These are phyloP conservation scores for Didymella pinodella DNA, from an alignment of 2,329 filamentous ascomycete species.

Conservation along the genomic window DNA sequence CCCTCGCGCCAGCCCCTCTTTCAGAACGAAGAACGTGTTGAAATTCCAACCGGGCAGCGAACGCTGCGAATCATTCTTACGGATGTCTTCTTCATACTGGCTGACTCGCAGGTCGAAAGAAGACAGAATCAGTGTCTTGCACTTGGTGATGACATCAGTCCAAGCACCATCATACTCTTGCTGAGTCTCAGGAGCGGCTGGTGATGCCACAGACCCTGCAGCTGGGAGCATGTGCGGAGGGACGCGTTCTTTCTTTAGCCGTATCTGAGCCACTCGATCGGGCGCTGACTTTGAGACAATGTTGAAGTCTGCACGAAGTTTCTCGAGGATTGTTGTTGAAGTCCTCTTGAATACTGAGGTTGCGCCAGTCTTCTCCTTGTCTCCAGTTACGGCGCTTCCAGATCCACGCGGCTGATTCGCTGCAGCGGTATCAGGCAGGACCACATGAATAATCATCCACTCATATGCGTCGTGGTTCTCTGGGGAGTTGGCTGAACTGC, in stretches of 20 bases:
- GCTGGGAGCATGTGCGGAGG: constrained; percentile 57
- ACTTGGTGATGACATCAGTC: constrained; percentile 81
- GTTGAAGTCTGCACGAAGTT: constrained; percentile 90
- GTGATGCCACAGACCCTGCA: constrained; percentile 46
- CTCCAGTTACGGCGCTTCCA: constrained; percentile 58
- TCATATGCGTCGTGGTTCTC: constrained; percentile 97
- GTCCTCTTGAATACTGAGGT: constrained; percentile 79
- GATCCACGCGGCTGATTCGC: constrained; percentile 77
- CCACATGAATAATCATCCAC: constrained; percentile 92
- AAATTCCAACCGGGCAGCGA: constrained; percentile 97
- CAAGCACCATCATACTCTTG: constrained; percentile 84
- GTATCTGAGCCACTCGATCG: constrained; percentile 85
- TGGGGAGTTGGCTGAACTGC: constrained; percentile 68
- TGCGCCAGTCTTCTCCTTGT: constrained; percentile 70
- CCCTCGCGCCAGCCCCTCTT: constrained; percentile 90
- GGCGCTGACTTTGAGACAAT: constrained; percentile 73
- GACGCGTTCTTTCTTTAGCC: constrained; percentile 65
- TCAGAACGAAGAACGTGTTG: constrained; percentile 97
- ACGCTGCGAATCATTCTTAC: constrained; percentile 88
- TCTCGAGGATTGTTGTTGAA: constrained; percentile 85
- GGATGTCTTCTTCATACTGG: constrained; percentile 97
- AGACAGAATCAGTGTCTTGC: constrained; percentile 84
- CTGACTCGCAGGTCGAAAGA: constrained; percentile 91
- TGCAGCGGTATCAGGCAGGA: constrained; percentile 83
- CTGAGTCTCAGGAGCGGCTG: constrained; percentile 65